Conservation (phyloP, 768 basidiomycete genomes). For the Xanthoconium stramineum region DNA sequence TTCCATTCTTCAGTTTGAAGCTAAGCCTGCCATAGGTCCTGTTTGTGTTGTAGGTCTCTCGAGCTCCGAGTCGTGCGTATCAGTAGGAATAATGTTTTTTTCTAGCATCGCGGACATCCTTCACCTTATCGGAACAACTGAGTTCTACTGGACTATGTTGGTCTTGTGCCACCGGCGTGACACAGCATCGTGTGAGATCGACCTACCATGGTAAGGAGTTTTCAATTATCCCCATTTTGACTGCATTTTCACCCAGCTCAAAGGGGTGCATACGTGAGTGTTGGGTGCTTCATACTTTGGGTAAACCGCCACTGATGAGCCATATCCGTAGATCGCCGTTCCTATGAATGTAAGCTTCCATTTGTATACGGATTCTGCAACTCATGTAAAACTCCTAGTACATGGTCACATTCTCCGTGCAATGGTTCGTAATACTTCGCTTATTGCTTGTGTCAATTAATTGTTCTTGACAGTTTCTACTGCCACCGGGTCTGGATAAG, state of each 20-base stretch:
- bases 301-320: background rate
- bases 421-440: too few relatives aligned
- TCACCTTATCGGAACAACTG: conserved; percentile 2
- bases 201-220: conserved; percentile 10
- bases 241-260: background rate
- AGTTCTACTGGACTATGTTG: conserved; percentile 6
- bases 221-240: background rate
- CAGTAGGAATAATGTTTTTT: background rate
- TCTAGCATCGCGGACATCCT: conserved; percentile 2
- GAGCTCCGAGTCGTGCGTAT: too few relatives aligned
- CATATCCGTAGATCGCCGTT: background rate
- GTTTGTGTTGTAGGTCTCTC: conserved; percentile 8
- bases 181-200: background rate
- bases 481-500: conserved; percentile 21
- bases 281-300: too few relatives aligned
- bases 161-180: conserved; percentile 4
- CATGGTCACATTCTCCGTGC: conserved; percentile 4
- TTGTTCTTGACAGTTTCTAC: conserved; percentile 7
- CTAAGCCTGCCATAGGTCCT: conserved; percentile 4
- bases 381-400: conserved; percentile 4
- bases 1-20: background rate
- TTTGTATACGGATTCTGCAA: background rate
- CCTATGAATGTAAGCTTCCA: conserved; percentile 6
- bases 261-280: conserved; percentile 13
- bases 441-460: too few relatives aligned